Evolutionary conservation across 352 stramenopile species (phyloP).

Genomic region (Globisporangium acanthophoron): DNA sequence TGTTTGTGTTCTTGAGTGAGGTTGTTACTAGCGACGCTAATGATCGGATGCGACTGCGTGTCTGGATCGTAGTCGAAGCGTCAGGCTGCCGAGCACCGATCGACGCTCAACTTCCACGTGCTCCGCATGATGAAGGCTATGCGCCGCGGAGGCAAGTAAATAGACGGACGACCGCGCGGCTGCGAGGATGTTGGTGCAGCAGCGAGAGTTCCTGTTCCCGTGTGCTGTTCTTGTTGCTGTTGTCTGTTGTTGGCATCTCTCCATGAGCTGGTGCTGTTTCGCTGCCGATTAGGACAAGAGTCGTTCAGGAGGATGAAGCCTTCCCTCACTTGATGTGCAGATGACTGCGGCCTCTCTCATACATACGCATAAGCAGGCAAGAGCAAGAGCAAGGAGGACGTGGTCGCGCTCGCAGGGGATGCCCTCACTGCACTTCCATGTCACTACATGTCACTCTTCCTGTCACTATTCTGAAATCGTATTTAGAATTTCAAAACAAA

Average conservation of each 20-base stretch:
- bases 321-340: no score
- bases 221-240: not conserved
- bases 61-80: conserved; percentile 34
- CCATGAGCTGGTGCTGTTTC: not conserved
- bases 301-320: no score
- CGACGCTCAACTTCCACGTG: conserved; percentile 86
- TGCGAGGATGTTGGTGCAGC: not conserved
- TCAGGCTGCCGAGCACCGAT: conserved; percentile 64
- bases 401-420: no score
- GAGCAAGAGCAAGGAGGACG: no score
- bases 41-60: not conserved
- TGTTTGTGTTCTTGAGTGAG: not conserved
- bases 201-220: not conserved
- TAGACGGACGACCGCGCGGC: not conserved
- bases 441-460: no score
- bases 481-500: not conserved
- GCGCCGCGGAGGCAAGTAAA: conserved; percentile 26
- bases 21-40: not conserved
- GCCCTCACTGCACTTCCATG: no score
- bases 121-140: conserved; percentile 85
- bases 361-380: no score
- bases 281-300: no score
- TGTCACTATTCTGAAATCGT: not conserved
- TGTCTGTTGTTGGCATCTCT: not conserved
- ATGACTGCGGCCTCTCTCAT: no score